phyloP scores from a whole-genome alignment of 192 early-diverging fungal genomes.

The Coemansia brasiliensis region DNA sequence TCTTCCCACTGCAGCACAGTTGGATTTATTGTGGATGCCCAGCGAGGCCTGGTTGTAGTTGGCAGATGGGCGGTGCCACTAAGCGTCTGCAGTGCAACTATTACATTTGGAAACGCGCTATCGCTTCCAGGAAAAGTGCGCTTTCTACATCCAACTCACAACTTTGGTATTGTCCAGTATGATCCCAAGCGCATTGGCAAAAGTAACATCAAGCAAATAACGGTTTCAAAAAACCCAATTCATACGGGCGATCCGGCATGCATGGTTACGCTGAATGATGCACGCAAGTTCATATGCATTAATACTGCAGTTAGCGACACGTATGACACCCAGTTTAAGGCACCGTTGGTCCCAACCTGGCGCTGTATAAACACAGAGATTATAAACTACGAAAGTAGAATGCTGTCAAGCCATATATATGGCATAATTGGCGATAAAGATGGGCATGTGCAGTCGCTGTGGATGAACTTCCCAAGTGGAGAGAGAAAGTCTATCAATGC shows the following conservation, averaged over 20 bases:
- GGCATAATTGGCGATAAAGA: constrained; percentile 46
- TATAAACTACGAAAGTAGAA: constrained; percentile 31
- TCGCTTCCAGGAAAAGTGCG: constrained; percentile 81
- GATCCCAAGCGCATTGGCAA: constrained; percentile 72
- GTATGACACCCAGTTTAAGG: constrained; percentile 56
- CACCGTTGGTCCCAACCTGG: constrained; percentile 24
- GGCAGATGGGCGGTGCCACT: constrained; percentile 80
- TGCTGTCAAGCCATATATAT: constrained; percentile 20
- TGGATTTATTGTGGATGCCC: constrained; percentile 79
- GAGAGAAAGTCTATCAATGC: constrained; percentile 57
- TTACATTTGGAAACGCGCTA: constrained; percentile 87
- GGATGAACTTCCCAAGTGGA: constrained; percentile 36
- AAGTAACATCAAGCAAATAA: constrained; percentile 67
- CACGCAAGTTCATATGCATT: constrained; percentile 60
- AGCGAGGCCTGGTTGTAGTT: constrained; percentile 78
- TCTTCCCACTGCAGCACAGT: constrained; percentile 27
- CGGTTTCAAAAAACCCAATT: constrained; percentile 60
- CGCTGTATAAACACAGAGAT: constrained; percentile 47
- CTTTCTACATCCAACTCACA: constrained; percentile 86
- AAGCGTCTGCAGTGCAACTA: constrained; percentile 71
- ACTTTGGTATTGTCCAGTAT: constrained; percentile 83
- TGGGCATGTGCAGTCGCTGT: constrained; percentile 35
- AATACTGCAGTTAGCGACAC: constrained; percentile 65
- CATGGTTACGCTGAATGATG: constrained; percentile 59
- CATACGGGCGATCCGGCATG: constrained; percentile 65